Conservation (phyloP, 768 basidiomycete species). For the Podaxis mareebaensis region DNA sequence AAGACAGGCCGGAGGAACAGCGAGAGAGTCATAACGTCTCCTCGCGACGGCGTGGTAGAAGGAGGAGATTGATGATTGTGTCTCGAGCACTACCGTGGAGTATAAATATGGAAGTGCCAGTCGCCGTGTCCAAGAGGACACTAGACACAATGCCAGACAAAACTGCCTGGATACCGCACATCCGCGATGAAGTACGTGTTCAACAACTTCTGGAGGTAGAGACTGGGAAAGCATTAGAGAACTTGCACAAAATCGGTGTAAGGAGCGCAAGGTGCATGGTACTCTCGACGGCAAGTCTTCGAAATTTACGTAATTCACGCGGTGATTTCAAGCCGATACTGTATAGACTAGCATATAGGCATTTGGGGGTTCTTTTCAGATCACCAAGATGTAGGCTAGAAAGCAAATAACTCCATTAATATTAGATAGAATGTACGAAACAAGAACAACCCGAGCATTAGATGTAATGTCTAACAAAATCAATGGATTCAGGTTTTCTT, state of each 20-base stretch:
- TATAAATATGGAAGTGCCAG: constrained; percentile 28
- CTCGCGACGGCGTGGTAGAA: constrained; percentile 9
- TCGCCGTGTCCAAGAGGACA: constrained; percentile 24
- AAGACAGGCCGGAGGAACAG: neutral
- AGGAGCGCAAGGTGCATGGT: neutral
- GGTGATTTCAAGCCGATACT: too few species aligned
- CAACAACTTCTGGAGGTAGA: constrained; percentile 25
- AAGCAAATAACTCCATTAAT: neutral
- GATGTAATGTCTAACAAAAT: neutral
- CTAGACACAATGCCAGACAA: constrained; percentile 20
- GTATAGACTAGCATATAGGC: too few species aligned
- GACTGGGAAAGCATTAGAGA: neutral
- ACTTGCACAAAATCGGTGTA: neutral
- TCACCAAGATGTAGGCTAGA: neutral
- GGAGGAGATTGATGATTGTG: neutral
- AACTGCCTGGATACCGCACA: constrained; percentile 21
- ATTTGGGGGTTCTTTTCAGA: neutral
- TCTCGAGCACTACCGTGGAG: constrained; percentile 21
- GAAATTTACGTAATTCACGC: too few species aligned
- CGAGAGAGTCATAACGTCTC: neutral
- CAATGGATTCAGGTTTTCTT: constrained; percentile 16
- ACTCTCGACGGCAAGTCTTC: neutral
- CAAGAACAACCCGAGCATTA: neutral
- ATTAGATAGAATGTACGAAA: neutral
- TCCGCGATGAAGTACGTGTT: constrained; percentile 23